Percentiles rank a stretch among this genome's conserved stretches.
These are phyloP conservation scores for Clavaria fumosa DNA, from an alignment of 768 basidiomycete genomes.

Conservation along the genomic window DNA sequence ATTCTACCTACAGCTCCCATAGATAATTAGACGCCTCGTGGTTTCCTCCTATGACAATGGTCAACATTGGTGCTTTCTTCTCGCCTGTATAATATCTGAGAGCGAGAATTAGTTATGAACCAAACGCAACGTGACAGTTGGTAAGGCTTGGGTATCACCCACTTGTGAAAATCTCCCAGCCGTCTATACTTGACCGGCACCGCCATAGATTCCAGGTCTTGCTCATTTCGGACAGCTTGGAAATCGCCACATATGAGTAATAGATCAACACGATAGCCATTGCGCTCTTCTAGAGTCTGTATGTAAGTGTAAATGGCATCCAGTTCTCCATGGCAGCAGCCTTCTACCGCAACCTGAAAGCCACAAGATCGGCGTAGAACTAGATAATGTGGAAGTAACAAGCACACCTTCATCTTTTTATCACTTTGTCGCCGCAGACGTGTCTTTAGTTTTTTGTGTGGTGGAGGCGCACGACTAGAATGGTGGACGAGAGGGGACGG, in stretches of 20 bases:
- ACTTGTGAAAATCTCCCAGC: slow-evolving; percentile 78
- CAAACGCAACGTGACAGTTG: slow-evolving; percentile 1
- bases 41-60: slow-evolving; percentile 92
- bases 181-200: slow-evolving; percentile 80
- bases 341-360: slow-evolving; percentile 70
- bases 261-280: slow-evolving; percentile 61
- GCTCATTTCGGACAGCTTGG: slow-evolving; percentile 73
- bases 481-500: no score
- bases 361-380: background rate
- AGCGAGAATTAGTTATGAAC: slow-evolving; percentile 2
- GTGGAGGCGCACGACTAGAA: no score
- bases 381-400: no score
- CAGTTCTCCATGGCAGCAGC: slow-evolving; percentile 92
- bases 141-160: slow-evolving; percentile 17
- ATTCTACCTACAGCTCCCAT: slow-evolving; percentile 77
- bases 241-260: slow-evolving; percentile 95
- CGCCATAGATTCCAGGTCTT: slow-evolving; percentile 82
- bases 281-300: slow-evolving; percentile 38
- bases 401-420: no score
- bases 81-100: slow-evolving; percentile 77
- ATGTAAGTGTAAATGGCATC: slow-evolving; percentile 74
- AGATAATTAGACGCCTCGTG: slow-evolving; percentile 96
- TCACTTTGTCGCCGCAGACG: no score
- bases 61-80: slow-evolving; percentile 70
- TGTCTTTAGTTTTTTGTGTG: no score